These are phyloP conservation scores for Phallus indusiatus DNA, from an alignment of 768 basidiomycete genomes.

Conservation along the genomic window DNA sequence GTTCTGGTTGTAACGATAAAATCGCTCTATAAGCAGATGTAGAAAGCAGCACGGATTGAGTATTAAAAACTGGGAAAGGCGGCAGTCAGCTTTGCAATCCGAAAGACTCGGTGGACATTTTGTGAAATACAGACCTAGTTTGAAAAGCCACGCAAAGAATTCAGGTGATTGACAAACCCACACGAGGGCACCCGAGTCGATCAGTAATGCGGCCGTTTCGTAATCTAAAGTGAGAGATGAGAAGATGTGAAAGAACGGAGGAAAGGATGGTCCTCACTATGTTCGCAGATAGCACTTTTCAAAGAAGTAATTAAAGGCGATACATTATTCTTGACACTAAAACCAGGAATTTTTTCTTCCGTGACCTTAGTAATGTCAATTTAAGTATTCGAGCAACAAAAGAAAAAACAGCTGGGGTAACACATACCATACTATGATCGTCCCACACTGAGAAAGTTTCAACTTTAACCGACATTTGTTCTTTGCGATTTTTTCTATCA, in stretches of 20 bases:
- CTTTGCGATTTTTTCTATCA: conserved; percentile 13
- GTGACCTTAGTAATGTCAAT: neutral
- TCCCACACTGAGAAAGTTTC: conserved; percentile 26
- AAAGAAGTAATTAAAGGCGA: neutral
- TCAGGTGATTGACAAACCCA: neutral
- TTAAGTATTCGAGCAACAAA: neutral
- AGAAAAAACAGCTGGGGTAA: neutral
- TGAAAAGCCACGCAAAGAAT: neutral
- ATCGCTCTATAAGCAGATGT: conserved; percentile 1
- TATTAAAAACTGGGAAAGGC: neutral
- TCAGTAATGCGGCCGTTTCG: neutral
- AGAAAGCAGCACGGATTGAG: neutral
- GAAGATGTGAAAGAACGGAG: neutral
- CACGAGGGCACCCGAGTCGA: conserved; percentile 3
- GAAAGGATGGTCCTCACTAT: neutral
- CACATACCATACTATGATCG: conserved; percentile 11
- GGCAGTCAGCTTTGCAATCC: neutral
- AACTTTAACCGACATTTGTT: conserved; percentile 9
- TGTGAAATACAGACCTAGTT: neutral
- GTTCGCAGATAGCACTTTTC: neutral
- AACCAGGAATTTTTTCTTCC: neutral
- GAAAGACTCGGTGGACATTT: neutral
- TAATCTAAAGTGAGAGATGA: neutral
- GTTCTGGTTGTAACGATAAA: neutral
- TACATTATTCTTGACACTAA: neutral